Conservation (phyloP, 495 filamentous ascomycete genomes). For the Chaetomium cochliodes region DNA sequence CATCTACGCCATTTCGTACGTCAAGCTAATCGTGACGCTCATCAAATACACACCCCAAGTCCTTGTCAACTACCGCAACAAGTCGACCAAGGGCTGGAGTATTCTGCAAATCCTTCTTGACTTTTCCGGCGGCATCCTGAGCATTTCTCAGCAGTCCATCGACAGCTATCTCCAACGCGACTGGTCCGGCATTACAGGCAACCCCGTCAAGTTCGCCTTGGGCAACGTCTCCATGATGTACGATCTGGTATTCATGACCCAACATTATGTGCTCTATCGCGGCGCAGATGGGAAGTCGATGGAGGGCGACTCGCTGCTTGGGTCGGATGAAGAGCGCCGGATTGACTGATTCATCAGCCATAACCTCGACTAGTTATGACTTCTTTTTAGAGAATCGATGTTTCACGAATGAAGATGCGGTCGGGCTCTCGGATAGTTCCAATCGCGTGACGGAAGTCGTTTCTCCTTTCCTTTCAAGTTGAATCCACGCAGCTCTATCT, state of each 20-base stretch:
- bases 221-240: constrained; percentile 83
- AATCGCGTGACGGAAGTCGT: not conserved
- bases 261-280: constrained; percentile 81
- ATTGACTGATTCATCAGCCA: constrained; percentile 29
- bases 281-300: constrained; percentile 30
- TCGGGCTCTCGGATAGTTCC: not conserved
- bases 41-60: constrained; percentile 93
- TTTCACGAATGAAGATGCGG: not conserved
- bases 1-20: constrained; percentile 76
- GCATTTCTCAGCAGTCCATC: constrained; percentile 74
- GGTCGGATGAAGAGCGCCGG: constrained; percentile 37
- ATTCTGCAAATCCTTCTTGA: constrained; percentile 87
- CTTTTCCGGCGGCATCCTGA: constrained; percentile 75
- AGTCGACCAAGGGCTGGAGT: constrained; percentile 83
- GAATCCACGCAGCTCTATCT: not conserved
- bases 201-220: constrained; percentile 85
- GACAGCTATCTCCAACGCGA: constrained; percentile 82
- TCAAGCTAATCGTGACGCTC: constrained; percentile 84
- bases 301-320: constrained; percentile 42
- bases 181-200: constrained; percentile 87
- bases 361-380: not conserved
- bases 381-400: not conserved
- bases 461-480: not conserved
- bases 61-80: constrained; percentile 73
- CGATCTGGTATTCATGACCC: constrained; percentile 77